phyloP scores from a whole-genome alignment of 345 rosid genomes.

The Xanthoceras sorbifolium region DNA sequence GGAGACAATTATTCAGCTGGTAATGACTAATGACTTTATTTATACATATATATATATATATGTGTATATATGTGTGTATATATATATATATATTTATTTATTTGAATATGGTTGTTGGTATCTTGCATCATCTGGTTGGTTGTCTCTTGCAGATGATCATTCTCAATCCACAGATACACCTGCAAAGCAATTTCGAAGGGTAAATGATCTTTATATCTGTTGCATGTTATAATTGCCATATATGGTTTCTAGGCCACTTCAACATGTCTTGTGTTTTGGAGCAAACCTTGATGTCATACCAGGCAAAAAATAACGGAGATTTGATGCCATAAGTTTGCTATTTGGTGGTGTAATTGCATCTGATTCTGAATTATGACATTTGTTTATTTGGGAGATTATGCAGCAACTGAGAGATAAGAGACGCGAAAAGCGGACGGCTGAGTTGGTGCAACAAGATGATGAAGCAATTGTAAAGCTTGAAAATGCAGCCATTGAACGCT shows the following conservation, averaged over 20 bases:
- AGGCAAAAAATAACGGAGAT: neutral
- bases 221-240: neutral
- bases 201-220: slow-evolving; percentile 30
- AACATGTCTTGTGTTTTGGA: neutral
- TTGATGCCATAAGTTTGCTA: neutral
- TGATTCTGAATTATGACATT: slow-evolving; percentile 1
- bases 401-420: slow-evolving; percentile 92
- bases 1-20: slow-evolving; percentile 38
- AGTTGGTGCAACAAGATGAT: slow-evolving; percentile 66
- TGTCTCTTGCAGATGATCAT: slow-evolving; percentile 43
- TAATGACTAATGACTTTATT: too few species aligned
- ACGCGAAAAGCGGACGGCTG: slow-evolving; percentile 77
- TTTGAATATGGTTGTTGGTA: slow-evolving; percentile 10
- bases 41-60: too few species aligned
- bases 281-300: slow-evolving; percentile 7
- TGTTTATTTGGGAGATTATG: slow-evolving; percentile 23
- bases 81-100: too few species aligned
- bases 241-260: slow-evolving; percentile 1
- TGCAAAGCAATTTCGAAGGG: slow-evolving; percentile 78
- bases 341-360: slow-evolving; percentile 9
- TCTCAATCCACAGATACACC: slow-evolving; percentile 59
- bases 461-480: slow-evolving; percentile 79
- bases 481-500: slow-evolving; percentile 91
- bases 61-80: too few species aligned
- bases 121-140: slow-evolving; percentile 22